Evolutionary conservation across 1,284 basidiomycete genomes (phyloP), one percentile per base, ranked within the genome.

Genomic region (Apiotrichum sp.): DNA sequence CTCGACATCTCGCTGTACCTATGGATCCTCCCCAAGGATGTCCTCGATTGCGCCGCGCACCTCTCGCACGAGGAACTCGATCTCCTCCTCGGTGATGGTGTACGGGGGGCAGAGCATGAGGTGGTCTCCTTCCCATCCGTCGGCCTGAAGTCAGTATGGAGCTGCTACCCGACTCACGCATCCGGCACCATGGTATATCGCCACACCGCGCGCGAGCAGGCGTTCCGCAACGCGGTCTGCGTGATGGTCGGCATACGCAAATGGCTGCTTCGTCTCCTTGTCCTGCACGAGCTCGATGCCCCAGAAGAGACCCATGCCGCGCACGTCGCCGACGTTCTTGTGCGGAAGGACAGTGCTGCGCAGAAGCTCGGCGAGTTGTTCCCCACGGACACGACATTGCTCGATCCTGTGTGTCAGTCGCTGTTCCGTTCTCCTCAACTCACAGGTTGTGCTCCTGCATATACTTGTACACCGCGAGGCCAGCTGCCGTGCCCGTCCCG

Each of bases 251-350:
- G 42, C 50, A 34, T 46, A 46, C 5, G 68, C 50, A 52, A 70
- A 70, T 1, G 64, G 63, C 42, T 45, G 6, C 52, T 68, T 70
- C 14, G 57, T 64, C 6, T 40, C n/a, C 39, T 59, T 61, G 52
- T 69, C 58, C 31, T 32, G 36, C 29, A 73, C 75, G 63, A 90
- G 89, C 71, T 93, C 89, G 57, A 92, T 76, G 11, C 79, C 86
- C 84, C 86, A 89, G 78, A 91, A 89, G 34, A 84, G 81, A 10
- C 89, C 89, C 31, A 83, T 83, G 16, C 90, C 68, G 22, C 68
- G 63, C 29, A 66, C 61, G 22, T 68, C 60, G 40, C 65, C 68
- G 16, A 68, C 67, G 42, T 66, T 52, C 11, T 57, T 59, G 36
- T 55, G 54, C 3, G 50, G 52, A 3, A 50, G 42, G n/a, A 63